Percentiles rank a stretch among this genome's conserved stretches.
Conservation (phyloP, 139 green algal species). For the Chlamydomonas sp. region DNA sequence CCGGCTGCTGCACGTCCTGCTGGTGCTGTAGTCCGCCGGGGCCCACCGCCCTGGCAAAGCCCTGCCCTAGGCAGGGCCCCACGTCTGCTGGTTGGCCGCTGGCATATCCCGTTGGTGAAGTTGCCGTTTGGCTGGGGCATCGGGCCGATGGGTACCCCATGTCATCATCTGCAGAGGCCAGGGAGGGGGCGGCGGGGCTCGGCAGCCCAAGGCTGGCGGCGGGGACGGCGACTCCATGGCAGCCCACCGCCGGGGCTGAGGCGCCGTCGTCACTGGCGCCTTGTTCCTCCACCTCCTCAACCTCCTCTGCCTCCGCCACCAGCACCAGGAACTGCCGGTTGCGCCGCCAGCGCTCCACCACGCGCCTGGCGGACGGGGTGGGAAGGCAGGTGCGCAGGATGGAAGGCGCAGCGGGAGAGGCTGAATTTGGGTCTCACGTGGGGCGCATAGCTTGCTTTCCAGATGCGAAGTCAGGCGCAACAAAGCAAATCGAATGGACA, state of each 20-base stretch:
- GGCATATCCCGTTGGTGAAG: not conserved
- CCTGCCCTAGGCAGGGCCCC: not conserved
- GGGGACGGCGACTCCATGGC: not conserved
- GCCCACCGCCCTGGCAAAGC: not conserved
- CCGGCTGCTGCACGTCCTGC: not conserved
- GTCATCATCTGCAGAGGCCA: too few relatives aligned
- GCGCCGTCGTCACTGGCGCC: too few relatives aligned
- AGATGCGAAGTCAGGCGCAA: not conserved
- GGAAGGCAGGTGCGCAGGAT: not conserved
- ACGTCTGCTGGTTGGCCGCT: not conserved
- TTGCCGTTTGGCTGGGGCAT: not conserved
- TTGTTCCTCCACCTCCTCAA: not conserved
- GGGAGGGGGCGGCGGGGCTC: too few relatives aligned
- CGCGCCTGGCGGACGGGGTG: constrained; percentile 13
- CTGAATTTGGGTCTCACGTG: not conserved
- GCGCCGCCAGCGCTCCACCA: constrained; percentile 27
- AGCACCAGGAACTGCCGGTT: constrained; percentile 35
- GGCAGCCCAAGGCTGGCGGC: too few relatives aligned
- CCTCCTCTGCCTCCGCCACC: constrained; percentile 3
- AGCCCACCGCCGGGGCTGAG: not conserved
- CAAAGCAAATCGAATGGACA: not conserved
- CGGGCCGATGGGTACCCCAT: too few relatives aligned
- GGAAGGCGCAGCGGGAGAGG: not conserved
- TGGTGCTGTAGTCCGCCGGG: not conserved
- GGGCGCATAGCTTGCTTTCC: not conserved